These are phyloP conservation scores for Diophrys sp. DNA, from an alignment of 73 alveolate genomes.

Conservation along the genomic window DNA sequence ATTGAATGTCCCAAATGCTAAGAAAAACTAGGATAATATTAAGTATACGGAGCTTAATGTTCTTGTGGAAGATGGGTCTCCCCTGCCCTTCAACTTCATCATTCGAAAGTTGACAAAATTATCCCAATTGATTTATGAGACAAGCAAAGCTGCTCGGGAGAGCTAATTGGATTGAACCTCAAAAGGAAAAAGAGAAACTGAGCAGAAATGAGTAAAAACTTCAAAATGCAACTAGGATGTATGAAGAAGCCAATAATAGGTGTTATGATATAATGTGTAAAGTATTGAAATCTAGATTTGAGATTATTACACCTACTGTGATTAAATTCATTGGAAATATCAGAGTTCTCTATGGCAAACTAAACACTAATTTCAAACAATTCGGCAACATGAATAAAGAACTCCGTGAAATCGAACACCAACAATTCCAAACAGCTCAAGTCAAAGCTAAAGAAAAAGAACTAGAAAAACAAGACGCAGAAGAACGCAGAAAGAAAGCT, in stretches of 20 bases:
- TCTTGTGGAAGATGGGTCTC: conserved; percentile 20
- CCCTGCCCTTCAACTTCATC: conserved; percentile 23
- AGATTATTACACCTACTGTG: conserved; percentile 10
- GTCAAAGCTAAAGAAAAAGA: background rate
- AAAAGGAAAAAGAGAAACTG: background rate
- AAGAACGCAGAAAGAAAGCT: background rate
- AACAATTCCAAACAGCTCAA: background rate
- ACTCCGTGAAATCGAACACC: background rate
- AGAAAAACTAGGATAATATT: conserved; percentile 4
- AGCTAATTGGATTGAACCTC: background rate
- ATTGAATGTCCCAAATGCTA: conserved; percentile 5
- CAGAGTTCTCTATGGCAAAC: conserved; percentile 3
- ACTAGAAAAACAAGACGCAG: background rate
- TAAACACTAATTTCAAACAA: conserved; percentile 3
- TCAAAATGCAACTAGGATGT: background rate
- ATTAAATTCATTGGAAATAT: conserved; percentile 10
- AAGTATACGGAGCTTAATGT: conserved; percentile 18
- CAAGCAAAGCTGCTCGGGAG: background rate
- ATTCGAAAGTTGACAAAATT: conserved; percentile 18
- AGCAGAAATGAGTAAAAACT: conserved; percentile 5
- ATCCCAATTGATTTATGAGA: background rate
- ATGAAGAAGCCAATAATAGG: conserved; percentile 6
- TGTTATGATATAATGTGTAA: conserved; percentile 6
- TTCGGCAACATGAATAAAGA: background rate
- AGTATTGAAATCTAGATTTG: background rate